Conservation (phyloP, 2,329 filamentous ascomycete genomes). For the Penicillium sp. region DNA sequence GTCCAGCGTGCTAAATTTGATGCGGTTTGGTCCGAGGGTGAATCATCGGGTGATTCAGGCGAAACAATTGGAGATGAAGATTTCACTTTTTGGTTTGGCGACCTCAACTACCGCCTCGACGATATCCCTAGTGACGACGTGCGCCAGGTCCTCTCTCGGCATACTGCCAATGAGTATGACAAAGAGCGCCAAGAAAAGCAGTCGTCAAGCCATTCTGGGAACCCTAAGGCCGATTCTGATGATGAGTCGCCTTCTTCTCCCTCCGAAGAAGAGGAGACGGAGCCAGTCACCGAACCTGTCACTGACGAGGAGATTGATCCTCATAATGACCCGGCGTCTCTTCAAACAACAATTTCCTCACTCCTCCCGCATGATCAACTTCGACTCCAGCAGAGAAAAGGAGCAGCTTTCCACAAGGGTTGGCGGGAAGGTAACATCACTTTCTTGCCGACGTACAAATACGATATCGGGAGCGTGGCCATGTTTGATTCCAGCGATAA, state of each 20-base stretch:
- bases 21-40: conserved; percentile 66
- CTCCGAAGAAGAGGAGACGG: conserved; percentile 8
- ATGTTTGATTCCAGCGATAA: conserved; percentile 97
- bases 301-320: conserved; percentile 67
- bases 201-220: conserved; percentile 12
- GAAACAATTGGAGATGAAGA: conserved; percentile 84
- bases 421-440: conserved; percentile 87
- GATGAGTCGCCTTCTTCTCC: conserved; percentile 6
- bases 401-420: conserved; percentile 84
- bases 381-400: conserved; percentile 66
- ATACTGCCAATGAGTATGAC: conserved; percentile 76
- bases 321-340: conserved; percentile 74
- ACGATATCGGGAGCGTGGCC: conserved; percentile 89
- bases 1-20: conserved; percentile 73
- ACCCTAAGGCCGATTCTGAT: not conserved
- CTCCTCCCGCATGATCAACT: conserved; percentile 89
- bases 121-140: conserved; percentile 89
- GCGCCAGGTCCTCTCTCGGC: conserved; percentile 75
- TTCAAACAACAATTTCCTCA: conserved; percentile 85
- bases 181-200: conserved; percentile 44
- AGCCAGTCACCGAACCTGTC: conserved; percentile 43
- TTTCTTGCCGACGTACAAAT: conserved; percentile 96
- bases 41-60: conserved; percentile 53
- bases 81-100: conserved; percentile 93
- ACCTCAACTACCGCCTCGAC: conserved; percentile 90